Evolutionary conservation across 345 rosid genomes (phyloP).

Genomic region (Euphorbia peplus): DNA sequence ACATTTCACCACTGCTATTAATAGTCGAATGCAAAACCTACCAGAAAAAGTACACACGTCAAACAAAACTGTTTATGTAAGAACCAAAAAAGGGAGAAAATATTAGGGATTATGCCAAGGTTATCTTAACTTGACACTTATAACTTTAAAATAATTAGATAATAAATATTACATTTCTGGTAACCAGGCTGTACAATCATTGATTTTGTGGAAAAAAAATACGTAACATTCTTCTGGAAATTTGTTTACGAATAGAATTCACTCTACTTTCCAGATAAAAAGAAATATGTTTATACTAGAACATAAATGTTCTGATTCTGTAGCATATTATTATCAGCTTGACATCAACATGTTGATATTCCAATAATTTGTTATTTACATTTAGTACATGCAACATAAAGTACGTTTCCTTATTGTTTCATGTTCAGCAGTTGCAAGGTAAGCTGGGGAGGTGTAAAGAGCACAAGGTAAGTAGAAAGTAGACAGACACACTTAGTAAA

Average conservation of each 20-base stretch:
- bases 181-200: neutral
- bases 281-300: neutral
- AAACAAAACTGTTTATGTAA: slow-evolving; percentile 2
- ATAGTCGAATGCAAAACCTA: slow-evolving; percentile 42
- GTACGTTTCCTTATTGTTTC: too few relatives aligned
- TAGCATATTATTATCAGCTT: neutral
- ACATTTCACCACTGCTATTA: slow-evolving; percentile 36
- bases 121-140: slow-evolving; percentile 1
- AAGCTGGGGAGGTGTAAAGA: neutral
- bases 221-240: neutral
- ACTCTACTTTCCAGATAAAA: neutral
- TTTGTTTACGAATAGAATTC: too few relatives aligned
- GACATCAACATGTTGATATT: too few relatives aligned
- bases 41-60: slow-evolving; percentile 22
- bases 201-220: neutral
- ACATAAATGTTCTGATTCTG: neutral
- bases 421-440: neutral
- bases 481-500: slow-evolving; percentile 1
- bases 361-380: neutral
- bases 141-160: neutral
- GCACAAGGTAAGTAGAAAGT: neutral
- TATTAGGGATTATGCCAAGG: neutral
- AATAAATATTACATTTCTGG: neutral
- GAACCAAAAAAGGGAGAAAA: slow-evolving; percentile 7
- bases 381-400: too few relatives aligned